Evolutionary conservation across 2,329 filamentous ascomycete species (phyloP), one percentile per base, ranked within the genome.

Genomic region (Trichoderma guizhouense): DNA sequence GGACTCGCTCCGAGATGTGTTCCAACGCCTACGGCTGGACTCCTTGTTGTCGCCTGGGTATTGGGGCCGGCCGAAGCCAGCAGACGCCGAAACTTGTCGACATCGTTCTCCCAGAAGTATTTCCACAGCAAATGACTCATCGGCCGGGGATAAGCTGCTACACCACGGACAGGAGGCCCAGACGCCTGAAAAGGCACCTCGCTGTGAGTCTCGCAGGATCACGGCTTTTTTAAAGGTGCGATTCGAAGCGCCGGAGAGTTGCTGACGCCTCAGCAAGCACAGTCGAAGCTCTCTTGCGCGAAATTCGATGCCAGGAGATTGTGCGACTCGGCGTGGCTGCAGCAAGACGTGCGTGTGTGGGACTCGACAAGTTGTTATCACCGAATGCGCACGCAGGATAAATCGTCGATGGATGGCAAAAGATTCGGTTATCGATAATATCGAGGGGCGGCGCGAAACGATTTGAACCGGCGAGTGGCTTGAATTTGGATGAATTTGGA

Each of bases 121-220:
- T 94, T 95, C 95, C 95, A 98, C 83, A 99, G 90, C 89, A 92
- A 89, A 86, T 94, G 92, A 91, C 93, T 98, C 95, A 98, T 96
- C 90, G 90, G 81, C 78, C 75, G 76, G 72, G 18, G 78, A 73
- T 76, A 53, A 39, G 36, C 28, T 34, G 51, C 28, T 26, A 57
- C 30, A 55, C 60, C 15, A 47, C 15, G 47, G 61, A 32, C 43
- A 57, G 60, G 32, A 34, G 24, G 82, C 82, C 82, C 80, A 81
- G 80, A 82, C 85, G 83, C 85, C 89, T 87, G 84, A 84, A 86
- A 84, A 82, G 82, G 88, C 92, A 91, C 93, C 94, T 97, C 92
- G 93, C 93, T 93, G 91, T 94, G 91, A 92, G 77, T 90, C 92
- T 92, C 92, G 76, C 76, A 71, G 91, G 91, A 91, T 87, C 91